phyloP scores from a whole-genome alignment of 2,329 filamentous ascomycete species.

The Ascochyta clinopodiicola region DNA sequence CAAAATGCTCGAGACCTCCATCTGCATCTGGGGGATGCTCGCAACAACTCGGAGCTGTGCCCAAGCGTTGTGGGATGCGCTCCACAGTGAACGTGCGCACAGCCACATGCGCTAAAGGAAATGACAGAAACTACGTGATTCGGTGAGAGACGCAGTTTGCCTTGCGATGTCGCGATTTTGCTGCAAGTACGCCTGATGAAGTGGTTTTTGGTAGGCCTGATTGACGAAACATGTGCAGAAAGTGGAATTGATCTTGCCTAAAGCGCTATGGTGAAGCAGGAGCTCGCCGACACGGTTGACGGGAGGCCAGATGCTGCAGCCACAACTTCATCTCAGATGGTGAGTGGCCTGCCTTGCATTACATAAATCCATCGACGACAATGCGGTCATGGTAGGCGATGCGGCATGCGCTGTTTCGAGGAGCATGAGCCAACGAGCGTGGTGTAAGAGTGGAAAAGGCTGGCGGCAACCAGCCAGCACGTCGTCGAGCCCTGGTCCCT shows the following conservation, averaged over 20 bases:
- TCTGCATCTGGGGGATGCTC: conserved; percentile 2
- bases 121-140: conserved; percentile 27
- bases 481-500: conserved; percentile 2
- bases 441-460: conserved; percentile 5
- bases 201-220: conserved; percentile 18
- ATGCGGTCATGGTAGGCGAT: conserved; percentile 8
- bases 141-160: conserved; percentile 26
- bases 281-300: conserved; percentile 13
- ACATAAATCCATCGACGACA: conserved; percentile 1
- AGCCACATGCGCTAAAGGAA: conserved; percentile 41
- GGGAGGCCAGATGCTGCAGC: conserved; percentile 5
- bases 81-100: conserved; percentile 28
- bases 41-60: conserved; percentile 11
- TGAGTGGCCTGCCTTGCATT: conserved; percentile 5
- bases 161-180: conserved; percentile 20
- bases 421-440: conserved; percentile 12
- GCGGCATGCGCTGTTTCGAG: conserved; percentile 1
- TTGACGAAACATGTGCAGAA: conserved; percentile 16
- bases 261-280: conserved; percentile 24
- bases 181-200: conserved; percentile 32
- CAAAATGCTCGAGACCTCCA: background rate
- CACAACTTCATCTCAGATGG: background rate
- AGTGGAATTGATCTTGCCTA: conserved; percentile 18
- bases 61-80: conserved; percentile 19
- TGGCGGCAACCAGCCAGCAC: conserved; percentile 1